These are phyloP conservation scores for Sphaerulina vaccinii DNA, from an alignment of 2,329 filamentous ascomycete genomes.

Conservation along the genomic window DNA sequence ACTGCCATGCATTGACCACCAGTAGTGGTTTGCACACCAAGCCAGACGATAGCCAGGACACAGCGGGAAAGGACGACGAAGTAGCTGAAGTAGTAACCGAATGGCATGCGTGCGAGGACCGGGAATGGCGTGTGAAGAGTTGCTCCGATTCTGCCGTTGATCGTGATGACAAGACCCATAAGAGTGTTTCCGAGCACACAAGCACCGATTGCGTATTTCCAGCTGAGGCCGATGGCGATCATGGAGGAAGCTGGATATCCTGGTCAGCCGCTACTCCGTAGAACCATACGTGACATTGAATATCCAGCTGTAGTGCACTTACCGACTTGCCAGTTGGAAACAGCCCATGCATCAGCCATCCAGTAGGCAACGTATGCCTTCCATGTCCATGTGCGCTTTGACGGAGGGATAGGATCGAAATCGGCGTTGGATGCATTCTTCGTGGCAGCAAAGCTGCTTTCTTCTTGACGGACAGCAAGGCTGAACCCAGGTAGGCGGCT, in stretches of 20 bases:
- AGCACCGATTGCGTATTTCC: slow-evolving; percentile 53
- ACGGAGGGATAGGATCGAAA: slow-evolving; percentile 41
- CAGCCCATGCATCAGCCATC: slow-evolving; percentile 44
- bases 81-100: slow-evolving; percentile 55
- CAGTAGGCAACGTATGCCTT: slow-evolving; percentile 40
- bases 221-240: slow-evolving; percentile 54
- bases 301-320: slow-evolving; percentile 5
- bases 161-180: slow-evolving; percentile 45
- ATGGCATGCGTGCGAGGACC: slow-evolving; percentile 54
- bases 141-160: slow-evolving; percentile 53
- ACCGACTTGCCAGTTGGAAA: slow-evolving; percentile 42
- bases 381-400: slow-evolving; percentile 40
- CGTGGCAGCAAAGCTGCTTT: slow-evolving; percentile 38
- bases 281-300: not conserved
- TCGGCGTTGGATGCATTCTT: slow-evolving; percentile 40
- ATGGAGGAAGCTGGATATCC: slow-evolving; percentile 45
- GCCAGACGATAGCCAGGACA: slow-evolving; percentile 36
- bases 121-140: slow-evolving; percentile 57
- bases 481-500: slow-evolving; percentile 33
- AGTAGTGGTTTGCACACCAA: slow-evolving; percentile 34
- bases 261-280: not conserved
- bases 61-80: slow-evolving; percentile 34
- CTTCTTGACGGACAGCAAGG: slow-evolving; percentile 37
- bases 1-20: slow-evolving; percentile 31
- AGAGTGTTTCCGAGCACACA: slow-evolving; percentile 30